Percentiles rank a stretch among this genome's conserved stretches.
These are phyloP conservation scores for Fusarium marasasianum DNA, from an alignment of 2,329 filamentous ascomycete species.

Conservation along the genomic window DNA sequence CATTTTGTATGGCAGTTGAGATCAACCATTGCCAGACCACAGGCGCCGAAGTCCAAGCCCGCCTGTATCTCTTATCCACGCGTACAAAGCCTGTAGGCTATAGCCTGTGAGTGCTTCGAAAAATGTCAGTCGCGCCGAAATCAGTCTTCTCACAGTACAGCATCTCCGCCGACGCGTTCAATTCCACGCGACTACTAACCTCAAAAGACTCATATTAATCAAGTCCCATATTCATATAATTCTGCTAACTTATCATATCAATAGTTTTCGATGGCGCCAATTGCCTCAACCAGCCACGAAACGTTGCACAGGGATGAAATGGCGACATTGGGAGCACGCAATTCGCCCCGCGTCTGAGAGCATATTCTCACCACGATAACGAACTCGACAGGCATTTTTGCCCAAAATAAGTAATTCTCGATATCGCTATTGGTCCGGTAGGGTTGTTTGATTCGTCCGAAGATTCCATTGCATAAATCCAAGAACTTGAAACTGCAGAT, in stretches of 20 bases:
- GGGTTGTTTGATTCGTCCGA: background rate
- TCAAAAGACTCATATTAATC: rapidly evolving
- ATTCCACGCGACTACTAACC: background rate
- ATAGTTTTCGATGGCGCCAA: background rate
- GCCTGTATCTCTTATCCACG: rapidly evolving
- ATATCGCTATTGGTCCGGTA: background rate
- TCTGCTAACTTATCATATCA: rapidly evolving
- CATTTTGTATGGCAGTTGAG: rapidly evolving
- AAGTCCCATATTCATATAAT: rapidly evolving
- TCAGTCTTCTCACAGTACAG: background rate
- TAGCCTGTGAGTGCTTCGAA: no score
- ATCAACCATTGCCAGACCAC: background rate
- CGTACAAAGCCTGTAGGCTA: rapidly evolving
- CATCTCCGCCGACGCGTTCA: no score
- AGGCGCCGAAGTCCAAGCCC: rapidly evolving
- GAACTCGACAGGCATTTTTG: background rate
- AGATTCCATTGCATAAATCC: rapidly evolving
- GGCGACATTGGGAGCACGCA: background rate
- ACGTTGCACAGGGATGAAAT: background rate
- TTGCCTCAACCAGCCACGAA: background rate
- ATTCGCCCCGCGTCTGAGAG: background rate
- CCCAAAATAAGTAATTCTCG: rapidly evolving
- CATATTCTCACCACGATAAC: background rate
- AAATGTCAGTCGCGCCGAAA: background rate
- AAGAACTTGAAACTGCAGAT: background rate